Base-by-base conservation (phyloP, 1,284 basidiomycete genomes). In the Chondrostereum purpureum region DNA sequence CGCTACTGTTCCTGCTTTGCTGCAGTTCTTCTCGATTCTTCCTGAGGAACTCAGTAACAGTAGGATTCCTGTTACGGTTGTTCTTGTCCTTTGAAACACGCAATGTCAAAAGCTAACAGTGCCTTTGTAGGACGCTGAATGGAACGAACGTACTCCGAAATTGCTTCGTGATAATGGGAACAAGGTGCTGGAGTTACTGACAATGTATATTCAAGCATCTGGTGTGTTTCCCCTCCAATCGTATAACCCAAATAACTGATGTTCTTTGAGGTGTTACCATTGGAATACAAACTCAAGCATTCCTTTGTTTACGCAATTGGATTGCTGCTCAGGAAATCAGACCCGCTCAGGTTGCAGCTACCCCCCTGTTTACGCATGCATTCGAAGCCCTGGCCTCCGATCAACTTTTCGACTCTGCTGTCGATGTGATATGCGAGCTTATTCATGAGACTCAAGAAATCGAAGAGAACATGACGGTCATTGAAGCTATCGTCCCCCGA, bases 381-480 rank as follows among this genome's bases (percentile, higher is more conserved):
- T 96, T 97, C 60, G 81, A 89, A 49, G 88, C 93, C 2, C 74
- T 99, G 16, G 75, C 75, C 8, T 86, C 87, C 1, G 90, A 96
- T 21, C 76, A 81, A 39, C 76, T 99, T 8, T 99, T 99, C 59
- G 96, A 99, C 58, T 66, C 85, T 2, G 93, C 92, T 0, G 91
- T 95, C 34, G 90, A 97, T 54, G 84, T 91, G 36, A 75, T 98
- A 44, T 95, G 92, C 65, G 93, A 97, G 60, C 68, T 98, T 53
- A 94, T 99, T 49, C 93, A 98, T 64, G 96, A 99, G 64, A 99
- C 96, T 0, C 95, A 98, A 65, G 96, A 99, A 65, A 77, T 97
- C 19, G 85, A 96, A 51, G 95, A 99, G 41, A 95, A 94, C 60
- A 88, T 94, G 80, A 67, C 77, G 12, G 80, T 89, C 51, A 93